Conservation (phyloP, 176 grass and related monocot species). For the Carex parvula region DNA sequence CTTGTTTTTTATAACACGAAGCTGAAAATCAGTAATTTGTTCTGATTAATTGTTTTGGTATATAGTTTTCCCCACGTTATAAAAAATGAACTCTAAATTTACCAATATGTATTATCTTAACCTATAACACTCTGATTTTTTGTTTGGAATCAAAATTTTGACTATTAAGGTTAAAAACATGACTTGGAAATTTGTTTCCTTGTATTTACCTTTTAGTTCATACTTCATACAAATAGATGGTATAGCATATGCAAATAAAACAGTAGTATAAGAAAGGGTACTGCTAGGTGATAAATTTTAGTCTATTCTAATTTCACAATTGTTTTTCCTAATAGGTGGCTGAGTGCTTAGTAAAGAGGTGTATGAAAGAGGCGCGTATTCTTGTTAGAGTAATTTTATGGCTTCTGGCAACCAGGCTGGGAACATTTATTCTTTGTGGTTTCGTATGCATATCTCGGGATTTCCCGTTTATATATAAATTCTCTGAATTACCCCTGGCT, state of each 20-base stretch:
- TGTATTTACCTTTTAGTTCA: neutral
- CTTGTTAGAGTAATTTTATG: constrained; percentile 63
- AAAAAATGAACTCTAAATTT: neutral
- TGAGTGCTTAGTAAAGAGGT: constrained; percentile 49
- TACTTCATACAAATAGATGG: neutral
- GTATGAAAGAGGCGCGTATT: constrained; percentile 41
- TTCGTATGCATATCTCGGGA: constrained; percentile 33
- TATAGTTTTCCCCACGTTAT: neutral
- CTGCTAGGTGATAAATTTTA: neutral
- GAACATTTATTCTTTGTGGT: constrained; percentile 67
- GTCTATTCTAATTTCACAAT: neutral
- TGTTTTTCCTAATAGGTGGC: constrained; percentile 45
- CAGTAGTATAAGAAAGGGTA: neutral
- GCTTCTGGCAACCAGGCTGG: constrained; percentile 59
- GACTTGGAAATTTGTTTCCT: neutral
- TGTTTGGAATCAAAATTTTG: neutral
- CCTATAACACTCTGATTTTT: neutral
- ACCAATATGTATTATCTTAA: neutral
- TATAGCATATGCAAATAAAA: neutral
- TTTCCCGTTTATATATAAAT: constrained; percentile 56
- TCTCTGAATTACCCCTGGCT: constrained; percentile 48
- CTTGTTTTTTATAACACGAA: neutral
- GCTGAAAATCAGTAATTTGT: neutral
- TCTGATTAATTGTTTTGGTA: neutral
- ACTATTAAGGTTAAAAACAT: neutral